Evolutionary conservation across 2,329 filamentous ascomycete species (phyloP).

Genomic region (Ophiostoma quercus): DNA sequence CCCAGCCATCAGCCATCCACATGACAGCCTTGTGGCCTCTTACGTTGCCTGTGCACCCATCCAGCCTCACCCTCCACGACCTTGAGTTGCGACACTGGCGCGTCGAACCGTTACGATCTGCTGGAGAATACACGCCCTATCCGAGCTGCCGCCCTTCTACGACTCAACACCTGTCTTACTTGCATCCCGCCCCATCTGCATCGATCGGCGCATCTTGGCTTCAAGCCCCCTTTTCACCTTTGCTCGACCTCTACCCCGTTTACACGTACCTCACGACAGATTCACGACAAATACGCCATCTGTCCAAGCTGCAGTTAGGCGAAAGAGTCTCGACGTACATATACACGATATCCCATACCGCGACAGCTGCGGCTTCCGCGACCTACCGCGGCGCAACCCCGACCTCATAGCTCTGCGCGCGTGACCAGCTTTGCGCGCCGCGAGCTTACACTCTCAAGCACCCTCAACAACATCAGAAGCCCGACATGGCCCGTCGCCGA

Average conservation of each 20-base stretch:
- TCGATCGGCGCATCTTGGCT: conserved; percentile 5
- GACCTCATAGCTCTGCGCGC: background rate
- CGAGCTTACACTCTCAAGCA: background rate
- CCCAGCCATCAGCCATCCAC: conserved; percentile 2
- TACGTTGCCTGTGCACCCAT: background rate
- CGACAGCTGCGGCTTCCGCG: background rate
- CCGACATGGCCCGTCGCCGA: conserved; percentile 20
- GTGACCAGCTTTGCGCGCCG: background rate
- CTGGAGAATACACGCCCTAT: background rate
- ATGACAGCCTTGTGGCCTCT: background rate
- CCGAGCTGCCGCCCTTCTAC: background rate
- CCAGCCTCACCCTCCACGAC: background rate
- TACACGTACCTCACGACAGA: background rate
- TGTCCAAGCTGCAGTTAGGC: background rate
- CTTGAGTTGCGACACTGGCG: background rate
- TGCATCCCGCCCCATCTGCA: background rate
- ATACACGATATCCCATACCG: background rate
- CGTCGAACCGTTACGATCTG: background rate
- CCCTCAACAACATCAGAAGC: background rate
- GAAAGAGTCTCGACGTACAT: too few species aligned
- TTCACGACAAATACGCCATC: background rate
- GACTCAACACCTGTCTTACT: background rate
- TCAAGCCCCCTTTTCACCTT: background rate
- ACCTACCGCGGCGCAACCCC: background rate
- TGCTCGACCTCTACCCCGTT: background rate